A percentile compares a stretch with the other conserved stretches of the same genome.
Evolutionary conservation across 768 basidiomycete genomes (phyloP).

Genomic region (Cystobasidium tubakii): DNA sequence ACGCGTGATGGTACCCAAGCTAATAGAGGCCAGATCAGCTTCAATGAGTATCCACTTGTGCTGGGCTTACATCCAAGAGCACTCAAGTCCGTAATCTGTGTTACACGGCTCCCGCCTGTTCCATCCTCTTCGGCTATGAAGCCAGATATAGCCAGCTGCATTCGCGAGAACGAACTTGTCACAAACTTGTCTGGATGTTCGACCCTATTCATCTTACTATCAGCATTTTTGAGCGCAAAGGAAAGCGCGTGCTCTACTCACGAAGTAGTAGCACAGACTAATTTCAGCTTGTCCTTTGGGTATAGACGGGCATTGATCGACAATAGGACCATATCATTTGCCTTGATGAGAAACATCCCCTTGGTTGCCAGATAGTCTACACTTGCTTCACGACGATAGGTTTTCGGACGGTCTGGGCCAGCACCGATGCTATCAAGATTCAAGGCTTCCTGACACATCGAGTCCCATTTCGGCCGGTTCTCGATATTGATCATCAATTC

Average conservation of each 20-base stretch:
- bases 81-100: constrained; percentile 43
- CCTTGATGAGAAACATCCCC: constrained; percentile 43
- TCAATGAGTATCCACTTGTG: not conserved
- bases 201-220: constrained; percentile 39
- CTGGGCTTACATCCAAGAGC: constrained; percentile 41
- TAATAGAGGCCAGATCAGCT: constrained; percentile 1
- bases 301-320: constrained; percentile 42
- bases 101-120: constrained; percentile 39
- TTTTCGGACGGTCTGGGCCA: not conserved
- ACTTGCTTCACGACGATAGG: constrained; percentile 32
- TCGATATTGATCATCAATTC: constrained; percentile 37
- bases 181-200: constrained; percentile 34
- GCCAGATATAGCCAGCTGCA: constrained; percentile 41
- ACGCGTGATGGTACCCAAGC: constrained; percentile 41
- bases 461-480: constrained; percentile 38
- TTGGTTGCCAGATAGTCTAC: constrained; percentile 41
- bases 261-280: constrained; percentile 34
- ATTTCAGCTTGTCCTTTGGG: not conserved
- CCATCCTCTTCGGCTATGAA: constrained; percentile 42
- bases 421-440: constrained; percentile 40
- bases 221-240: not conserved
- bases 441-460: constrained; percentile 38
- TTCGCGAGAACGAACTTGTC: constrained; percentile 40
- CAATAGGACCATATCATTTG: constrained; percentile 44
- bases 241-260: not conserved